Evolutionary conservation across 2,329 filamentous ascomycete genomes (phyloP), one percentile per base, ranked within the genome.

Genomic region (Diaporthe ampelina): DNA sequence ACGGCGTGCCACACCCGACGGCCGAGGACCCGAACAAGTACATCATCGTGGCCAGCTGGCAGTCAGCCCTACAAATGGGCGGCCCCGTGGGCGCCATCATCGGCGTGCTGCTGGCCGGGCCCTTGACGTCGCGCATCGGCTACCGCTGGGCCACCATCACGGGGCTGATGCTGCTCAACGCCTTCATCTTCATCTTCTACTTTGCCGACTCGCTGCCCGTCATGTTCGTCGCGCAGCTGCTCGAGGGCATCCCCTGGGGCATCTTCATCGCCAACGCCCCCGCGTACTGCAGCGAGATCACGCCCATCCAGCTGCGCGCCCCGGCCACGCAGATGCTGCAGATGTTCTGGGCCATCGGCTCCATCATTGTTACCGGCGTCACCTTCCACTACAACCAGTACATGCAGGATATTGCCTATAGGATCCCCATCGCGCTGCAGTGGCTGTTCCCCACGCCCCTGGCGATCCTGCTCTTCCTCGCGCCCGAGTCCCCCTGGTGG

Each of bases 201-300:
- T 88, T 86, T 73, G 86, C 80, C 77, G 80, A 86, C 73, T 84
- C 81, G 70, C 79, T 84, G 9, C 78, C 80, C 1, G 81, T 88
- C 76, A 82, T 88, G 74, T 87, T 91, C 78, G 85, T 85, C 6
- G 83, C 86, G 50, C 90, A 92, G 83, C 82, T 90, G 72, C 85
- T 92, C 61, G 89, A 91, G 80, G 91, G 91, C 75, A 79, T 92
- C 6, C 91, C 91, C 3, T 92, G 91, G 91, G 91, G 91, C 35
- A 88, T 92, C 78, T 92, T 92, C 81, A 91, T 91, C 77, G 90
- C 90, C 79, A 91, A 91, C 79, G 87, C 90, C 6, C 91, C 91
- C 0, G 90, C 91, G 9, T 92, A 92, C 83, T 90, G 87, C 81
- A 83, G 82, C 78, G 91, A 92, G 80, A 90, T 92, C 73, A 89